Evolutionary conservation across 2,329 filamentous ascomycete species (phyloP).

Genomic region (Monilinia polystroma): DNA sequence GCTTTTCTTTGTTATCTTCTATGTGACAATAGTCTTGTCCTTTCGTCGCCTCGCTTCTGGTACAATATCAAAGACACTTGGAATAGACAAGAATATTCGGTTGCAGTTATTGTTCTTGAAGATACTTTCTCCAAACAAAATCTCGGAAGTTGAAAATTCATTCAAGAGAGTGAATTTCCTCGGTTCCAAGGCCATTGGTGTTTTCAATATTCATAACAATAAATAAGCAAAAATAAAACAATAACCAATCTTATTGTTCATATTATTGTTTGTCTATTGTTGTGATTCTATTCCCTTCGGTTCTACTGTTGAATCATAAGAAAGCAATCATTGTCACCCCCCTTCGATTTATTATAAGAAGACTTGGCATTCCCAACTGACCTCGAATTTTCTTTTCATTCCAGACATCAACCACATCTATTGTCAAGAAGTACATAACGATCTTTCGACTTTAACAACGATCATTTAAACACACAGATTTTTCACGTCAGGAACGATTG

Average conservation of each 20-base stretch:
- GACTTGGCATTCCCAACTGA: not conserved
- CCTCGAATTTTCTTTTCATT: slow-evolving; percentile 12
- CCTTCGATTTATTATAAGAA: slow-evolving; percentile 17
- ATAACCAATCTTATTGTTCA: no score
- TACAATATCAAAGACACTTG: not conserved
- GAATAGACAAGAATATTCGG: not conserved
- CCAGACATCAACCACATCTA: slow-evolving; percentile 8
- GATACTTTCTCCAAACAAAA: not conserved
- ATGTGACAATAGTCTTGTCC: no score
- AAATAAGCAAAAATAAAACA: not conserved
- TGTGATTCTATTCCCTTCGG: not conserved
- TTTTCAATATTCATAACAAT: slow-evolving; percentile 4
- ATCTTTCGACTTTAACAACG: slow-evolving; percentile 5
- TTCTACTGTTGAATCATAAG: not conserved
- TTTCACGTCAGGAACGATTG: slow-evolving; percentile 35
- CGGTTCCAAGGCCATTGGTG: not conserved
- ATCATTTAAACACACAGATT: slow-evolving; percentile 23
- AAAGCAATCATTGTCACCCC: not conserved
- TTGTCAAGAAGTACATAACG: slow-evolving; percentile 3
- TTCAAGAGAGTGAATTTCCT: not conserved
- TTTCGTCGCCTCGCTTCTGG: not conserved
- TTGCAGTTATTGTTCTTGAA: not conserved
- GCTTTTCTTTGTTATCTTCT: no score
- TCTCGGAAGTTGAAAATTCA: not conserved
- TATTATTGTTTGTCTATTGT: not conserved